Evolutionary conservation across 495 filamentous ascomycete genomes (phyloP).

Genomic region (Tuber borchii): DNA sequence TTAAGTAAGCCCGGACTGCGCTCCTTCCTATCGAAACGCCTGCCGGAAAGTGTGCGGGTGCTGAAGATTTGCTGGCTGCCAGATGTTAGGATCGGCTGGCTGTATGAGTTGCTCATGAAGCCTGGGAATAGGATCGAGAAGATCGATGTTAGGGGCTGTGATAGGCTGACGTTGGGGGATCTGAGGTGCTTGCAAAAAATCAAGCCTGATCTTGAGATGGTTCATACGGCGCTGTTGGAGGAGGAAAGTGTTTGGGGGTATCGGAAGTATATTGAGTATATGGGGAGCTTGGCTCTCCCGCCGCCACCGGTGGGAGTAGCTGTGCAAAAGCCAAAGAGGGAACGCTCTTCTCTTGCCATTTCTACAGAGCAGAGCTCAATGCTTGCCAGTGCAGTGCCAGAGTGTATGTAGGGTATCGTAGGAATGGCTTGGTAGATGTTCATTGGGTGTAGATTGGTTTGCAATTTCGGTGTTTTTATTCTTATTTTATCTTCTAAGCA

Average conservation of each 20-base stretch:
- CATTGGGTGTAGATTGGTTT: background rate
- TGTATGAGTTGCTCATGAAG: slow-evolving; percentile 29
- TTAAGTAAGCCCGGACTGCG: slow-evolving; percentile 21
- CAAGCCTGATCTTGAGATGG: slow-evolving; percentile 21
- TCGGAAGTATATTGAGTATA: slow-evolving; percentile 30
- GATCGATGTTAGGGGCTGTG: slow-evolving; percentile 33
- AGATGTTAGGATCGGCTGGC: slow-evolving; percentile 34
- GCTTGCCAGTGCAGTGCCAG: background rate
- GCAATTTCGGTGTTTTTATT: background rate
- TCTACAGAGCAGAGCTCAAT: background rate
- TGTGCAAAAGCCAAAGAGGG: background rate
- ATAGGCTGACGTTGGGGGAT: slow-evolving; percentile 33
- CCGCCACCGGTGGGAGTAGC: background rate
- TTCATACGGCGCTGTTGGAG: slow-evolving; percentile 21
- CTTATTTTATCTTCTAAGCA: background rate
- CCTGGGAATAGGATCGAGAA: slow-evolving; percentile 13
- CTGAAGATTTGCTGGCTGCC: slow-evolving; percentile 25
- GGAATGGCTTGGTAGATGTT: background rate
- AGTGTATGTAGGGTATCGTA: background rate
- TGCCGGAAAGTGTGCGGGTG: slow-evolving; percentile 23
- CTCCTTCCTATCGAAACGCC: slow-evolving; percentile 27
- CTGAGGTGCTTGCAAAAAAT: slow-evolving; percentile 27
- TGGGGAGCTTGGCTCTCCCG: slow-evolving; percentile 12
- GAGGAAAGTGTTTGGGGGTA: slow-evolving; percentile 35
- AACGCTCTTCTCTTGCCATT: background rate